These are phyloP conservation scores for Saccharomycopsis schoenii DNA, from an alignment of 805 yeast genomes.

Conservation along the genomic window DNA sequence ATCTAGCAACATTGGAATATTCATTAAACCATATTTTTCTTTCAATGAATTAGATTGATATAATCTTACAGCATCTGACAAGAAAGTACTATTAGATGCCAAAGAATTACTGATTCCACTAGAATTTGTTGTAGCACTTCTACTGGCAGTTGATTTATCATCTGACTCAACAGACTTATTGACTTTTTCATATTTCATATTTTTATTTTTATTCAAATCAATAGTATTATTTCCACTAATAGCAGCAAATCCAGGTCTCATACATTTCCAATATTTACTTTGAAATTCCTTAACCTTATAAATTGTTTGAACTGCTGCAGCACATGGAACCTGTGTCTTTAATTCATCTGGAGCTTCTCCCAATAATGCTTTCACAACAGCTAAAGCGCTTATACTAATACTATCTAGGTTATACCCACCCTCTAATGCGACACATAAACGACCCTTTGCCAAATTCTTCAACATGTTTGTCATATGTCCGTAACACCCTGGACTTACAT, in stretches of 20 bases:
- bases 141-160: conserved; percentile 17
- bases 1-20: conserved; percentile 51
- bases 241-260: conserved; percentile 53
- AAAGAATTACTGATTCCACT: conserved; percentile 25
- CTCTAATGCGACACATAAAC: conserved; percentile 80
- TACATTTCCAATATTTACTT: conserved; percentile 78
- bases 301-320: conserved; percentile 69
- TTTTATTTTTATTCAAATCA: conserved; percentile 1
- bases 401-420: conserved; percentile 95
- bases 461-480: conserved; percentile 93
- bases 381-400: conserved; percentile 81
- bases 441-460: conserved; percentile 81
- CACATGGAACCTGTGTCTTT: conserved; percentile 53
- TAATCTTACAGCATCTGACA: conserved; percentile 68
- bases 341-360: conserved; percentile 93
- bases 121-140: conserved; percentile 20
- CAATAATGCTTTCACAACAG: conserved; percentile 80
- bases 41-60: conserved; percentile 54
- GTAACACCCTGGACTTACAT: conserved; percentile 90
- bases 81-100: conserved; percentile 34
- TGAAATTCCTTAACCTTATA: conserved; percentile 75
- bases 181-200: background rate
- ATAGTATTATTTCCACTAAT: conserved; percentile 15
- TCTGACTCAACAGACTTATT: background rate
- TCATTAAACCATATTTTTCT: conserved; percentile 47